A percentile compares a stretch with the other conserved stretches of the same genome.
Evolutionary conservation across 129 eudicot genomes (phyloP).

Genomic region (Centrapalus pauciflorus): DNA sequence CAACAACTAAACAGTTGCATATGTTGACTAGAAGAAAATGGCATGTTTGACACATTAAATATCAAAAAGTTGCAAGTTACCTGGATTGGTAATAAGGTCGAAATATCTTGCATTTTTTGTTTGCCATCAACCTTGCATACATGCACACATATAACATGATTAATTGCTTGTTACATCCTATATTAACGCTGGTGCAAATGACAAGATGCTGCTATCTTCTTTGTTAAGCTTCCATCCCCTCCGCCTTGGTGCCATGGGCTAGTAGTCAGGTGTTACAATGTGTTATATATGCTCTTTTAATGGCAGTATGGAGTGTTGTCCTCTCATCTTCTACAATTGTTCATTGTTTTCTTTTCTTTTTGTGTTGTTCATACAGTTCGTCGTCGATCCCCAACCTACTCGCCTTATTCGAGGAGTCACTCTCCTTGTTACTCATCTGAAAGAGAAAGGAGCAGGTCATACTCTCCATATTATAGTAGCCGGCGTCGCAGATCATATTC

Average conservation of each 20-base stretch:
- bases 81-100: too few species aligned
- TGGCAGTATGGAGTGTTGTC: not conserved
- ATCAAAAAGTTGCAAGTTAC: too few species aligned
- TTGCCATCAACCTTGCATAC: too few species aligned
- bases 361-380: conserved; percentile 33
- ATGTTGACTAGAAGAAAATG: too few species aligned
- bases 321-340: not conserved
- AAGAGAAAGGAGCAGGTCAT: conserved; percentile 48
- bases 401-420: conserved; percentile 45
- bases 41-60: too few species aligned
- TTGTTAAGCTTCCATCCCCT: not conserved
- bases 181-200: too few species aligned
- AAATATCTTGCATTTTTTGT: too few species aligned
- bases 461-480: conserved; percentile 38
- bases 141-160: too few species aligned
- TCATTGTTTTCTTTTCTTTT: not conserved
- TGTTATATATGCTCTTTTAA: not conserved
- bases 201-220: not conserved
- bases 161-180: too few species aligned
- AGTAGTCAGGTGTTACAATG: not conserved
- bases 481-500: conserved; percentile 37
- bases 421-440: conserved; percentile 61
- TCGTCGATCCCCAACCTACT: conserved; percentile 57
- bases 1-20: too few species aligned
- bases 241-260: not conserved